phyloP scores from a whole-genome alignment of 1,284 basidiomycete genomes.

The Lentinus polychrous region DNA sequence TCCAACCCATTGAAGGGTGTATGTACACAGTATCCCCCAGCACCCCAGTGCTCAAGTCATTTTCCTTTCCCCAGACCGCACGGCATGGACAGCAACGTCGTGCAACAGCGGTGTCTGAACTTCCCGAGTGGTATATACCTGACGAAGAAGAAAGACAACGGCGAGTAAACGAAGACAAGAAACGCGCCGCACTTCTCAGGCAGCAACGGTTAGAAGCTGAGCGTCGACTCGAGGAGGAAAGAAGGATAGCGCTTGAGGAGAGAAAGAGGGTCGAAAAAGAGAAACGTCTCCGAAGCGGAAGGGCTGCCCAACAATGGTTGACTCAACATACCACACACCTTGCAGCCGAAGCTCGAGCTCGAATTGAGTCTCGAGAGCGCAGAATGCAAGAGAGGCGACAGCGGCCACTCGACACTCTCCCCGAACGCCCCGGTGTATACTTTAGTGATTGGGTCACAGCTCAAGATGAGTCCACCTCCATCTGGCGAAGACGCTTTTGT shows the following conservation, averaged over 20 bases:
- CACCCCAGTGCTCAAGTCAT: no score
- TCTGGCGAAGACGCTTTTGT: constrained; percentile 3
- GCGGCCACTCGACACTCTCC: not conserved
- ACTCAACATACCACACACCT: not conserved
- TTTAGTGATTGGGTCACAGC: constrained; percentile 5
- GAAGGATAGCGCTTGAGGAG: not conserved
- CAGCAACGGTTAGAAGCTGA: not conserved
- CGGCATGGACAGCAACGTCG: not conserved
- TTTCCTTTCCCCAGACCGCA: no score
- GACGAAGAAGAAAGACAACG: constrained; percentile 5
- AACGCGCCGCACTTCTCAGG: not conserved
- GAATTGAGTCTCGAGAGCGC: not conserved
- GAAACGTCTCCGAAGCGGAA: constrained; percentile 1
- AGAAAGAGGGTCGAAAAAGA: not conserved
- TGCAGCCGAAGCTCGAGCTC: not conserved
- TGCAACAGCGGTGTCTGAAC: not conserved
- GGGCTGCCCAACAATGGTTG: constrained; percentile 2
- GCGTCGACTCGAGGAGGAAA: constrained; percentile 2
- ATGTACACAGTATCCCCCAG: no score
- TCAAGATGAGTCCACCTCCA: not conserved
- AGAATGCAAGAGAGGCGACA: not conserved
- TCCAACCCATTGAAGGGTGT: no score
- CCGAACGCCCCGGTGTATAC: not conserved
- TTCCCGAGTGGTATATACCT: not conserved
- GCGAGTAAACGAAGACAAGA: not conserved